These are phyloP conservation scores for Diphasiastrum complanatum DNA, from an alignment of 83 land plant genomes.

Conservation along the genomic window DNA sequence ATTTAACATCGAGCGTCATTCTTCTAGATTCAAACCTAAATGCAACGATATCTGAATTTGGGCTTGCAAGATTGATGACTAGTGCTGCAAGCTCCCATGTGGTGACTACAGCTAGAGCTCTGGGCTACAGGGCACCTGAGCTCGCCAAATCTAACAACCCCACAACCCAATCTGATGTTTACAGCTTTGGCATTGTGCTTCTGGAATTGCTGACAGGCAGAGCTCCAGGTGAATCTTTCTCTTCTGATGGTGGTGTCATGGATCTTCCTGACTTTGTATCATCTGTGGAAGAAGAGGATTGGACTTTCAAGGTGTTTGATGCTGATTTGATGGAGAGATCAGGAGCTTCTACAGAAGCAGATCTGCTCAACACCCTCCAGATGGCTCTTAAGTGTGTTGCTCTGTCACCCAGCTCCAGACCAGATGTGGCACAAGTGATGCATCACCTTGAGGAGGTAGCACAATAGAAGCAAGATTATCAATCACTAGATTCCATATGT, in stretches of 20 bases:
- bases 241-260: constrained; percentile 24
- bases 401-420: too few species aligned
- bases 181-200: constrained; percentile 11
- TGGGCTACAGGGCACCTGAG: constrained; percentile 22
- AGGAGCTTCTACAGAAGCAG: constrained; percentile 28
- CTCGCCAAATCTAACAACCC: too few species aligned
- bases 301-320: constrained; percentile 49
- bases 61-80: constrained; percentile 75
- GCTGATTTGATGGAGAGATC: constrained; percentile 31
- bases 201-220: constrained; percentile 12
- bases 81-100: constrained; percentile 53
- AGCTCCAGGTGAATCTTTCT: constrained; percentile 4
- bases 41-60: constrained; percentile 73
- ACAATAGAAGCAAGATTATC: too few species aligned
- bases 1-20: constrained; percentile 72
- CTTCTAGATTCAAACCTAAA: constrained; percentile 49
- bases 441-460: too few species aligned
- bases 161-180: constrained; percentile 7
- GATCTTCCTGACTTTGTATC: constrained; percentile 44
- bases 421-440: too few species aligned
- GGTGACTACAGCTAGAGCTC: constrained; percentile 75
- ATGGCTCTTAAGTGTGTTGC: too few species aligned
- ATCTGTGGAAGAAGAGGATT: constrained; percentile 38
- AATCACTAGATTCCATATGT: too few species aligned
- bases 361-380: too few species aligned